phyloP scores from a whole-genome alignment of 495 filamentous ascomycete species.

The Astrothelium subdiscretum region DNA sequence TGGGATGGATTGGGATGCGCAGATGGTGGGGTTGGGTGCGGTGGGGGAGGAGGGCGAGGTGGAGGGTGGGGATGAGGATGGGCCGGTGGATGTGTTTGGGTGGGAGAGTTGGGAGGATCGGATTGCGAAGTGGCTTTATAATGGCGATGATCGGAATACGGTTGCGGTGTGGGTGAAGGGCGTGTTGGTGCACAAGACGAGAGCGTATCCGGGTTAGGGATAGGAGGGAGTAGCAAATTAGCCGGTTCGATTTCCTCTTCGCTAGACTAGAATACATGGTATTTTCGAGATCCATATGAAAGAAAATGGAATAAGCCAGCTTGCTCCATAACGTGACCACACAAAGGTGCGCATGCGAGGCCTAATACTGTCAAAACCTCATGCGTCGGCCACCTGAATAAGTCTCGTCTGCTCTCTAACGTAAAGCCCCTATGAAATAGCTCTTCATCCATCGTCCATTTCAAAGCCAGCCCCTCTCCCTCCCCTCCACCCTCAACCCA shows the following conservation, averaged over 20 bases:
- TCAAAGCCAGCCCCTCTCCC: background rate
- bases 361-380: too few species aligned
- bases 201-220: background rate
- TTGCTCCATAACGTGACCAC: too few species aligned
- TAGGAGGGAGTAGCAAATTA: background rate
- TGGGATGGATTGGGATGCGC: conserved; percentile 85
- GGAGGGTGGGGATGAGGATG: conserved; percentile 16
- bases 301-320: too few species aligned
- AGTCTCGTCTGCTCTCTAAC: too few species aligned
- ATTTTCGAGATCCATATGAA: background rate
- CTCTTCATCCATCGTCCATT: background rate
- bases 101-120: conserved; percentile 66
- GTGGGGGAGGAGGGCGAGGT: conserved; percentile 24
- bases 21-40: conserved; percentile 55
- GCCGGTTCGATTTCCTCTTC: background rate
- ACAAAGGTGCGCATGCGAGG: too few species aligned
- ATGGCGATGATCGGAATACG: conserved; percentile 76
- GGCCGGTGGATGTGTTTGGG: conserved; percentile 69
- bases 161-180: conserved; percentile 71
- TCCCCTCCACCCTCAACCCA: background rate
- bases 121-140: conserved; percentile 82
- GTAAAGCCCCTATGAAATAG: background rate
- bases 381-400: too few species aligned
- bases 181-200: conserved; percentile 50
- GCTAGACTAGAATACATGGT: background rate